Conservation (phyloP, 148 eudicot species). For the Vaccinium corymbosum region DNA sequence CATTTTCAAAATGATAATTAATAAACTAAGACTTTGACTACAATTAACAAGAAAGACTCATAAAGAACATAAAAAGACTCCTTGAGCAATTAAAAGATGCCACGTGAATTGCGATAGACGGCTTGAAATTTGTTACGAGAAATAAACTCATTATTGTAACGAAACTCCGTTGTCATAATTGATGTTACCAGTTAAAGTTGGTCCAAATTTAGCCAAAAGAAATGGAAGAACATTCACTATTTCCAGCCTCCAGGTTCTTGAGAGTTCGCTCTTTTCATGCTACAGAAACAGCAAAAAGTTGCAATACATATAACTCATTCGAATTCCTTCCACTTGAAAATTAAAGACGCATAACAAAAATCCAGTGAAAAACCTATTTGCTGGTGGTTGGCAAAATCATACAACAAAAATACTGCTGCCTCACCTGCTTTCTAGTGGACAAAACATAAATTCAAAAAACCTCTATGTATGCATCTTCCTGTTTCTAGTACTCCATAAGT, state of each 20-base stretch:
- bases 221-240: not conserved
- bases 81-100: too few relatives aligned
- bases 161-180: not conserved
- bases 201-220: not conserved
- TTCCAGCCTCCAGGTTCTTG: not conserved
- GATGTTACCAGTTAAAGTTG: not conserved
- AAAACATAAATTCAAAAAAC: not conserved
- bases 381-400: not conserved
- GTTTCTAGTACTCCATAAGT: not conserved
- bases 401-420: not conserved
- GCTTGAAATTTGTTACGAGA: too few relatives aligned
- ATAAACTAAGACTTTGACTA: too few relatives aligned
- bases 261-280: not conserved
- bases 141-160: too few relatives aligned
- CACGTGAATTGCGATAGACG: too few relatives aligned
- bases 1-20: too few relatives aligned
- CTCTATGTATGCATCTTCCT: not conserved
- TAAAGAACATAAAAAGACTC: too few relatives aligned
- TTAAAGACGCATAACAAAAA: not conserved
- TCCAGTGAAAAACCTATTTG: not conserved
- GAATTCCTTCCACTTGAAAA: not conserved
- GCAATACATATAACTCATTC: not conserved
- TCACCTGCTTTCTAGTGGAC: constrained; percentile 3
- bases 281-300: not conserved
- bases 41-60: too few relatives aligned